Evolutionary conservation across 352 stramenopile genomes (phyloP).

Genomic region (Pythium vanterpoolii): DNA sequence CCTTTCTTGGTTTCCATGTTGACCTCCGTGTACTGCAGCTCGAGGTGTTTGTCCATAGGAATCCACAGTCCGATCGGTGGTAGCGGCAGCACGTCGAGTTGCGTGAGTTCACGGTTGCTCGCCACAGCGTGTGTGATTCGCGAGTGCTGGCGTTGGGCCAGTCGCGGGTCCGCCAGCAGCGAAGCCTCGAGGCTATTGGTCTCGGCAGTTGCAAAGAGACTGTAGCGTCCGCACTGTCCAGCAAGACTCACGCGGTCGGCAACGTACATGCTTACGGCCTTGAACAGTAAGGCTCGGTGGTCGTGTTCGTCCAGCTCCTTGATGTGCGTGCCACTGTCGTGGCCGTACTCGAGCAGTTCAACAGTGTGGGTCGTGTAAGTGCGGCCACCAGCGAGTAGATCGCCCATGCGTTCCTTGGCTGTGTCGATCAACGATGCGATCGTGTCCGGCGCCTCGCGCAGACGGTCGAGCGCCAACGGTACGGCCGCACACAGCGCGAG

Average conservation of each 20-base stretch:
- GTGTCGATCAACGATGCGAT: slow-evolving; percentile 20
- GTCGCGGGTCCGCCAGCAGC: slow-evolving; percentile 2
- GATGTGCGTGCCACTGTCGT: slow-evolving; percentile 17
- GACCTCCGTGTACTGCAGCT: slow-evolving; percentile 26
- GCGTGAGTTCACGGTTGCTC: slow-evolving; percentile 4
- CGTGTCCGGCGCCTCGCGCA: slow-evolving; percentile 26
- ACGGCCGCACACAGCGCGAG: slow-evolving; percentile 42
- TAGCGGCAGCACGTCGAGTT: slow-evolving; percentile 10
- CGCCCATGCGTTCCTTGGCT: slow-evolving; percentile 4
- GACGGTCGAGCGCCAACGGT: slow-evolving; percentile 29
- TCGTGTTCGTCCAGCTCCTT: slow-evolving; percentile 31
- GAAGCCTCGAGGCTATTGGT: background rate
- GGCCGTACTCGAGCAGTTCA: slow-evolving; percentile 42
- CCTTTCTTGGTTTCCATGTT: background rate
- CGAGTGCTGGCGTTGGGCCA: slow-evolving; percentile 6
- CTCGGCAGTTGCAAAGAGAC: slow-evolving; percentile 40
- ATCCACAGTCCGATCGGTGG: slow-evolving; percentile 29
- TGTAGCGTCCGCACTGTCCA: slow-evolving; percentile 42
- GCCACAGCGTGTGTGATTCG: slow-evolving; percentile 8
- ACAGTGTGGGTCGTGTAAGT: slow-evolving; percentile 34
- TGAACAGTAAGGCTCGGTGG: slow-evolving; percentile 49
- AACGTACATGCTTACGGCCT: slow-evolving; percentile 50
- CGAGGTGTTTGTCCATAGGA: slow-evolving; percentile 22
- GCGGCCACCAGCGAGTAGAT: slow-evolving; percentile 7
- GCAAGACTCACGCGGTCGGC: slow-evolving; percentile 38